Evolutionary conservation across 306 rosid genomes (phyloP), one percentile per base, ranked within the genome.

Genomic region (Parietaria judaica): DNA sequence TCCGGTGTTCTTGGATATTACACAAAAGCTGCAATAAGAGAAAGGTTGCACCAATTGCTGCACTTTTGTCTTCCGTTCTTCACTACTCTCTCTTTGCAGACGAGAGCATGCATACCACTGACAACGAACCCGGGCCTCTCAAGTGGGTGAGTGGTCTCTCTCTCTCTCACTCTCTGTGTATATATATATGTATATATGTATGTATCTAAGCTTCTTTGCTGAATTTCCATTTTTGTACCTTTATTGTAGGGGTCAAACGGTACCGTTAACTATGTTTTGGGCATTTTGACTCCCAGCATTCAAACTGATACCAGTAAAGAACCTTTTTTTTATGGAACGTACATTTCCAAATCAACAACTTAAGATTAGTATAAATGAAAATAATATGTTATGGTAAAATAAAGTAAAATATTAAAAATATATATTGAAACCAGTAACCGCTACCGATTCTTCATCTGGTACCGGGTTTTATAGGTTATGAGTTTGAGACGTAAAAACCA

Each of bases 11-110:
- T 66, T 91, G 96, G 96, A 85, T 87, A 78, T 77, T 91, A 81
- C 98, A 91, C 63, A 58, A 75, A 68, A 88, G 82, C 80, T 91
- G 96, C 79, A 91, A 91, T 78, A 91, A 91, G 77, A 79, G 98
- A 62, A 85, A 92, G 70, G 88, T 88, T 76, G 89, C 96, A 61
- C 90, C 94, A 55, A 88, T 91, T 75, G 96, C 98, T 71, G 95
- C 89, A 47, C 92, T 91, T 73, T 77, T 91, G 71, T 91, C 96
- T 56, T 85, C 98, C 67, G 84, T 91, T 83, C 74, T 91, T 70
- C 98, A 91, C 78, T 68, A 89, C 65, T 81, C 85, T 15, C 64
- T 86, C 36, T 88, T 91, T 83, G 68, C 74, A 66, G 89, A 91
- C 43, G 94, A 76, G 77, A 79, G 58, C 56, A 85, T 91, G 98